Base-by-base conservation (phyloP, 139 green algal genomes). In the Chlorella sp. region DNA sequence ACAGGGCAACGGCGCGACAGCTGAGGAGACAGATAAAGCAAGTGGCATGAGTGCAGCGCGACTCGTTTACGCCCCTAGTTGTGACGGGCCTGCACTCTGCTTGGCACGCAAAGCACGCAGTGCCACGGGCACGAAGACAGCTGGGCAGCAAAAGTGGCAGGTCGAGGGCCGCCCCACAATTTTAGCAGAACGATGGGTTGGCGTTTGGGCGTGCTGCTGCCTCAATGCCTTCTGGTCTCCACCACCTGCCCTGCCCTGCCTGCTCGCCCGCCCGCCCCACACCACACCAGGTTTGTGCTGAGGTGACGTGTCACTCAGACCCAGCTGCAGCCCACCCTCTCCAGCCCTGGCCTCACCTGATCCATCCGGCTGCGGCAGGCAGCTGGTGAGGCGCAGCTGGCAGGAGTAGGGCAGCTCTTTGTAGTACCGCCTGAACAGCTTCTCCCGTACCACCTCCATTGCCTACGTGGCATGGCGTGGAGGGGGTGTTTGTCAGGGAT, bases 351-450 rank as follows among this genome's bases (percentile, higher is more conserved):
- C 32, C 68, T 22, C 77, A 84, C 73, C 21, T 30, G 75, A 69
- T 11, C 37, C 53, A n/a, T 79, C 77, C 32, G 26, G 34, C 42
- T 19, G 36, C 36, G 83, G 66, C 36, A 88, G 64, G 83, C 83
- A 88, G 83, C 66, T 81, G 64, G 22, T 37, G 36, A 88, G 28
- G 66, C 83, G 83, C 40, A 80, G 83, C 66, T 66, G 83, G 7
- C 36, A 37, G 7, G 37, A 1, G 42, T 90, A 86, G 2, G 85
- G 53, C 85, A 81, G 57, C 81, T 81, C 88, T 11, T 88, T 77
- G 66, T 95, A 88, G n/a, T 92, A 84, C 40, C 86, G 68, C 86
- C 71, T 81, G 90, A 95, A 96, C 37, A 95, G 28, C 64, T 96
- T 92, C 80, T 95, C 94, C 24, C 89, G 60, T 26, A 94, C 87